These are phyloP conservation scores for Phialemoniopsis sp. DNA, from an alignment of 2,329 filamentous ascomycete species.

Conservation along the genomic window DNA sequence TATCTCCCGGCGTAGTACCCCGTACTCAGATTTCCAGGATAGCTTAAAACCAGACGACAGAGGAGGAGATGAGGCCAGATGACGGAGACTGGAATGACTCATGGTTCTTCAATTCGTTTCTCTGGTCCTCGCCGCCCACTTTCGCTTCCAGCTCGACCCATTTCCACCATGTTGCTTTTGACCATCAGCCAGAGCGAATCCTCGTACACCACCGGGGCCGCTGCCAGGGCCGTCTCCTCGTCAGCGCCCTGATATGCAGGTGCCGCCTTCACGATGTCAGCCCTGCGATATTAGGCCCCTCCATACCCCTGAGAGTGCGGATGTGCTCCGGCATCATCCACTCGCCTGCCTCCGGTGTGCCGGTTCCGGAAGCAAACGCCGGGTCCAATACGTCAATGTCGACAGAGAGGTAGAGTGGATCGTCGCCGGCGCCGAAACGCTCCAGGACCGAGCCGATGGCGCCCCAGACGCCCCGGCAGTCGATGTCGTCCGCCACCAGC, in stretches of 20 bases:
- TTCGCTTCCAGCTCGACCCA: too few relatives aligned
- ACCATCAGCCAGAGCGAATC: constrained; percentile 77
- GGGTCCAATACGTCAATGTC: constrained; percentile 32
- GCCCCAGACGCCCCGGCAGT: constrained; percentile 65
- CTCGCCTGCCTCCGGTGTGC: constrained; percentile 84
- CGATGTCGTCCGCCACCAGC: constrained; percentile 63
- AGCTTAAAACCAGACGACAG: too few relatives aligned
- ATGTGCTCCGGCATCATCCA: constrained; percentile 91
- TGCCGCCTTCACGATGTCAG: constrained; percentile 85
- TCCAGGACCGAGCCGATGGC: constrained; percentile 68
- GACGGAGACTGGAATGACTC: too few relatives aligned
- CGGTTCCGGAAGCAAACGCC: constrained; percentile 48
- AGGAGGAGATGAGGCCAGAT: too few relatives aligned
- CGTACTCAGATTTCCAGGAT: too few relatives aligned
- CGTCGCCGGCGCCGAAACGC: constrained; percentile 66
- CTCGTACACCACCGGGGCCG: constrained; percentile 81
- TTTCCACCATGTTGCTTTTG: constrained; percentile 28
- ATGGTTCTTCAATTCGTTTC: too few relatives aligned
- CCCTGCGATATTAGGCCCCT: constrained; percentile 79
- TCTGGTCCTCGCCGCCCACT: too few relatives aligned
- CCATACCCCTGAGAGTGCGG: constrained; percentile 74
- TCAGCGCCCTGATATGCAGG: constrained; percentile 78
- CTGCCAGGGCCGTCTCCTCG: constrained; percentile 79
- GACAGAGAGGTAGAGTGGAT: constrained; percentile 53
- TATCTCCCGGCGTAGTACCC: too few relatives aligned